Evolutionary conservation across 352 stramenopile genomes (phyloP).

Genomic region (Pythium plurisporium): DNA sequence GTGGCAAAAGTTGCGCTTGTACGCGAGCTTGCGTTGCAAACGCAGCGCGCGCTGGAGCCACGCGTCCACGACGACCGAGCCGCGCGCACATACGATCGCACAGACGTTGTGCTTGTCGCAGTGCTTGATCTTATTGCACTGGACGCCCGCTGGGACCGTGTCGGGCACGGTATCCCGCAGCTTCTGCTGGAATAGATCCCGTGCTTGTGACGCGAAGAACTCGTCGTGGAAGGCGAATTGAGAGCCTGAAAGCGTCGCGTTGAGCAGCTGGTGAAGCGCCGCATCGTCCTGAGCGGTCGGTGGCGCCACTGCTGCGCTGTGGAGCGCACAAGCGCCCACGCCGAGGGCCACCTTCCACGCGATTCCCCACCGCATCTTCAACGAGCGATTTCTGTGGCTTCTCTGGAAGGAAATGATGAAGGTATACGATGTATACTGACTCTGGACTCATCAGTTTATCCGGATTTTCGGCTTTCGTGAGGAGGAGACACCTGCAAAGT

Average conservation of each 20-base stretch:
- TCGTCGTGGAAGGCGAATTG: slow-evolving; percentile 7
- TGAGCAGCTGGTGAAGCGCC: slow-evolving; percentile 1
- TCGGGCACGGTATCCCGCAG: slow-evolving; percentile 47
- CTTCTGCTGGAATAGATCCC: slow-evolving; percentile 28
- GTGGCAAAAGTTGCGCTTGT: slow-evolving; percentile 36
- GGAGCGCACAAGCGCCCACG: background rate
- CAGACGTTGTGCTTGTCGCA: slow-evolving; percentile 52
- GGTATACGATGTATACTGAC: slow-evolving; percentile 14
- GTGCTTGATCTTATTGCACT: slow-evolving; percentile 43
- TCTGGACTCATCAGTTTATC: slow-evolving; percentile 6
- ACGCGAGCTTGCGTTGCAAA: slow-evolving; percentile 44
- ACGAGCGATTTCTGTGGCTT: no score
- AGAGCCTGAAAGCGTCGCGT: slow-evolving; percentile 16
- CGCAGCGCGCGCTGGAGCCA: slow-evolving; percentile 41
- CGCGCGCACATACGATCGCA: slow-evolving; percentile 46
- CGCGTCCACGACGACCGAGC: slow-evolving; percentile 16
- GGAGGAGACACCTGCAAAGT: background rate
- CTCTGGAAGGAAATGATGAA: no score
- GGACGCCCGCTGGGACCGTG: slow-evolving; percentile 51
- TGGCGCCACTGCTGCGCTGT: background rate
- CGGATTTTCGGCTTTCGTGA: background rate
- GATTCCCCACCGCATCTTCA: slow-evolving; percentile 17
- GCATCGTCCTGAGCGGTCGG: background rate
- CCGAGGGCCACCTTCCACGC: slow-evolving; percentile 8
- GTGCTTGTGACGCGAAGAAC: slow-evolving; percentile 11